Evolutionary conservation across 257 asterid genomes (phyloP).

Genomic region (Pogostemon cablin): DNA sequence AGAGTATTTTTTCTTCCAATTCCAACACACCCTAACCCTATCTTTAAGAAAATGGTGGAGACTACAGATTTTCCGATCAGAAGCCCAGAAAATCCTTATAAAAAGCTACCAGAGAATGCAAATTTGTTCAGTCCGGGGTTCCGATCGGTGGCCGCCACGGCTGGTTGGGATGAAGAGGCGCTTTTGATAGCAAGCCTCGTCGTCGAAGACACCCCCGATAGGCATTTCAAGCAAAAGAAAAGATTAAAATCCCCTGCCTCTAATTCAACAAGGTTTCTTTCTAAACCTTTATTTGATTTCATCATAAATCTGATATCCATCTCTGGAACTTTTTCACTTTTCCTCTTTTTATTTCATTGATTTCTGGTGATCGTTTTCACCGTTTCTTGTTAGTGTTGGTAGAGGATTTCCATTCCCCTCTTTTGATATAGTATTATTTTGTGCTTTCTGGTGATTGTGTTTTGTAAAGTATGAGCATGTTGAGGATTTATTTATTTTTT

Average conservation of each 20-base stretch:
- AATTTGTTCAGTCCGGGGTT: conserved; percentile 78
- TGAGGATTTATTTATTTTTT: not conserved
- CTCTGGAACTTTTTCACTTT: conserved; percentile 1
- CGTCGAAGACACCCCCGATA: conserved; percentile 96
- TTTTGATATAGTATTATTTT: too few relatives aligned
- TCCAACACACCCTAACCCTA: conserved; percentile 6
- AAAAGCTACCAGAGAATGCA: conserved; percentile 36
- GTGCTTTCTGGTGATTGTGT: not conserved
- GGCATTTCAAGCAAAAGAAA: conserved; percentile 58
- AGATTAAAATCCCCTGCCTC: conserved; percentile 72
- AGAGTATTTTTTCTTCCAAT: not conserved
- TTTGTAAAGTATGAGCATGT: not conserved
- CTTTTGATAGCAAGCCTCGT: conserved; percentile 69
- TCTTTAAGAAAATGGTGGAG: not conserved
- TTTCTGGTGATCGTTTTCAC: not conserved
- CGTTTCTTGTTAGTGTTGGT: too few relatives aligned
- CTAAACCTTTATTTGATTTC: not conserved
- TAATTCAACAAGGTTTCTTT: conserved; percentile 74
- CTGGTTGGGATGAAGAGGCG: conserved; percentile 99
- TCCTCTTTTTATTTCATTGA: not conserved
- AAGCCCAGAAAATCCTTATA: conserved; percentile 35
- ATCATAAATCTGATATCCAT: not conserved
- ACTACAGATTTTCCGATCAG: conserved; percentile 37
- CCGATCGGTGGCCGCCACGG: conserved; percentile 90
- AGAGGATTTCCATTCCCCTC: too few relatives aligned